Base-by-base conservation (phyloP, 2,329 filamentous ascomycete species). In the Xylaria sp. region DNA sequence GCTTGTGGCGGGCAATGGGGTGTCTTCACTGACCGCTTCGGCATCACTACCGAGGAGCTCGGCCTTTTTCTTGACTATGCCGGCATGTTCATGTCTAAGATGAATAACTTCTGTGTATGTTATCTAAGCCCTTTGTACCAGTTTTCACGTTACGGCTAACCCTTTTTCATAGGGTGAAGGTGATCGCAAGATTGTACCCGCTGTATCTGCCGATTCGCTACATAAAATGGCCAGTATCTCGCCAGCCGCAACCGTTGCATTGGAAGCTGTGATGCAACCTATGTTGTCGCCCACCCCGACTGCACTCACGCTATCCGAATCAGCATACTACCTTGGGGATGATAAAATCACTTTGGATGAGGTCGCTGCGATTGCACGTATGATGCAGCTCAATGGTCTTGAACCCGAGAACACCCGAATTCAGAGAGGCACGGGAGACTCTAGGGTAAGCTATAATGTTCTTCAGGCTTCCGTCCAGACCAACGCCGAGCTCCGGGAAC, bases 391-490 rank as follows among this genome's bases (percentile, higher is more conserved):
- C 36, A 19, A 57, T n/a, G 21, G 6, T 9, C 19, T 57, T 30
- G 55, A 57, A 19, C 55, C 55, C 2, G 55, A 57, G 34, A 57
- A 57, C 55, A 57, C 55, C 0, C 17, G 55, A 27, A 3, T 57
- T 30, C 19, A 42, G 4, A 56, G 42, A n/a, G 17, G 34, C 3
- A 42, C 21, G 7, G 34, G 4, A 24, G 14, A 56, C 9, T 19
- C n/a, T 2, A 8, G 14, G 3, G 17, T 34, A 19, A 17, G 19
- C 12, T 56, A 39, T 12, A 8, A 42, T 27, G 34, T 56, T 19
- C 34, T 56, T 19, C 54, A 42, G 12, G 54, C 54, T 9, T 56
- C 54, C 11, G 34, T 36, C 8, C 4, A 47, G 3, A 50, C 11
- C 47, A 50, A 50, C 19, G 47, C 5, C 19, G 47, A 50, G 47